A percentile compares a stretch with the other conserved stretches of the same genome.
These are phyloP conservation scores for Colletotrichum plurivorum DNA, from an alignment of 2,329 filamentous ascomycete species.

Conservation along the genomic window DNA sequence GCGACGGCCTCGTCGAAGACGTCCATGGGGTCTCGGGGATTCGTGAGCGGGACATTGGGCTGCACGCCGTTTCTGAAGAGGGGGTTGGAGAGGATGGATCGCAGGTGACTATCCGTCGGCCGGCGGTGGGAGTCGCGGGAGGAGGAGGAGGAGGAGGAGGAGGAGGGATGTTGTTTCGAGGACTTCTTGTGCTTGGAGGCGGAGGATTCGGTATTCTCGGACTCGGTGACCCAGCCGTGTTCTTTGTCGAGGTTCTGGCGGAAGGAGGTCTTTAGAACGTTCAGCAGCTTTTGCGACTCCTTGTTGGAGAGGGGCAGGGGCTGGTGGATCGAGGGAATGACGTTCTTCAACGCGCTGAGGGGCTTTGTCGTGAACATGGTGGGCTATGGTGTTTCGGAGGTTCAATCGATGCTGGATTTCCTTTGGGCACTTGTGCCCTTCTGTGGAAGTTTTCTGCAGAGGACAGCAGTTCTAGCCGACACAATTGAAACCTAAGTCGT, in stretches of 20 bases:
- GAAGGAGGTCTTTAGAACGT: slow-evolving; percentile 70
- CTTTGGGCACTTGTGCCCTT: background rate
- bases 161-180: slow-evolving; percentile 23
- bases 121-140: slow-evolving; percentile 45
- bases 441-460: too few relatives aligned
- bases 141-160: slow-evolving; percentile 14
- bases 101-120: slow-evolving; percentile 66
- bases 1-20: slow-evolving; percentile 70
- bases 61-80: slow-evolving; percentile 61
- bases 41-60: slow-evolving; percentile 18
- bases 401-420: background rate
- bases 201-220: slow-evolving; percentile 41
- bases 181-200: slow-evolving; percentile 33
- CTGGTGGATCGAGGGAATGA: slow-evolving; percentile 64
- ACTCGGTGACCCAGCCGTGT: slow-evolving; percentile 61
- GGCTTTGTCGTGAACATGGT: slow-evolving; percentile 54
- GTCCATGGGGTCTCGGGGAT: slow-evolving; percentile 61
- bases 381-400: background rate
- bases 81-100: slow-evolving; percentile 70
- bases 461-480: too few relatives aligned
- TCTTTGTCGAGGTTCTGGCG: slow-evolving; percentile 71
- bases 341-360: slow-evolving; percentile 55
- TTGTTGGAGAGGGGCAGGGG: slow-evolving; percentile 64
- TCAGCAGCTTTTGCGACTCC: slow-evolving; percentile 69
- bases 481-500: too few relatives aligned